These are phyloP conservation scores for Moesziomyces aphidis DNA, from an alignment of 1,284 basidiomycete species.

Conservation along the genomic window DNA sequence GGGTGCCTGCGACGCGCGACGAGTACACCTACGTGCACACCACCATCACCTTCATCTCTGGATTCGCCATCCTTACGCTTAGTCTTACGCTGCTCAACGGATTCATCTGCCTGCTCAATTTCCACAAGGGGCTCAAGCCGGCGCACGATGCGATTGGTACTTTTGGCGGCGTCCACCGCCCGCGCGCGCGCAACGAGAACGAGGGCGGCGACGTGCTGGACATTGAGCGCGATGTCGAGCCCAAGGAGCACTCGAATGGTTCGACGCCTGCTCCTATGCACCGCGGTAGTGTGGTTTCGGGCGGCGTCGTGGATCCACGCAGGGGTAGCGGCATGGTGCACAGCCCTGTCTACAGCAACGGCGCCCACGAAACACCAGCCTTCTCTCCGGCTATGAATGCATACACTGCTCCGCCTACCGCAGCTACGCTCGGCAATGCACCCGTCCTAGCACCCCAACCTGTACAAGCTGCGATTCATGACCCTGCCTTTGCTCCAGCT, in stretches of 20 bases:
- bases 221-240: conserved; percentile 16
- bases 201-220: conserved; percentile 19
- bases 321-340: conserved; percentile 6
- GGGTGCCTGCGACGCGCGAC: conserved; percentile 41
- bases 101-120: conserved; percentile 56
- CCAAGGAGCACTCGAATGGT: conserved; percentile 11
- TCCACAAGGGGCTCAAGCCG: conserved; percentile 51
- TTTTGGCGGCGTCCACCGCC: conserved; percentile 43
- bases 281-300: neutral
- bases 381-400: conserved; percentile 1
- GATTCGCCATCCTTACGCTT: conserved; percentile 48
- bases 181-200: conserved; percentile 7
- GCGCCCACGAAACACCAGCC: neutral
- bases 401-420: conserved; percentile 3
- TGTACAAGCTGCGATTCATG: conserved; percentile 2
- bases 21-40: conserved; percentile 53
- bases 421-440: conserved; percentile 14
- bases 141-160: conserved; percentile 54
- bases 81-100: conserved; percentile 46
- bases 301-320: conserved; percentile 1
- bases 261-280: neutral
- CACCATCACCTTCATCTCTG: conserved; percentile 58
- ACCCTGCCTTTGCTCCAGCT: neutral
- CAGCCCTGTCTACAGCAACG: conserved; percentile 10
- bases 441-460: conserved; percentile 12